Percentiles rank a stretch among this genome's conserved stretches.
These are phyloP conservation scores for Hericium coralloides DNA, from an alignment of 768 basidiomycete genomes.

Conservation along the genomic window DNA sequence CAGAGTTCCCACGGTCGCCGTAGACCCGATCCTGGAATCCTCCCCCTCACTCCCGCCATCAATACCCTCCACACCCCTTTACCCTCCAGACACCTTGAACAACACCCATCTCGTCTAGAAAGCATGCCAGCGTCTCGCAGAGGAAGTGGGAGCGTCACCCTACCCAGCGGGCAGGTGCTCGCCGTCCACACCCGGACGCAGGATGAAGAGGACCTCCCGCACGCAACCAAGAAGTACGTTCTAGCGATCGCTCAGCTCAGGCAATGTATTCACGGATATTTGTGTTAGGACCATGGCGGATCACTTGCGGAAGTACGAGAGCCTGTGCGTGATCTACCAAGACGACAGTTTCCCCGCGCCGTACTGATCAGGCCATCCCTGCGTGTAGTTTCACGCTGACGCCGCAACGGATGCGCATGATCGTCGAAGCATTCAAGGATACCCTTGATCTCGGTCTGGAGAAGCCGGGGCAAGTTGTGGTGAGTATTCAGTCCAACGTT, in stretches of 20 bases:
- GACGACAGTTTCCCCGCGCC: neutral
- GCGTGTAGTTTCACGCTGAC: constrained; percentile 70
- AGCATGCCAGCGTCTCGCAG: constrained; percentile 65
- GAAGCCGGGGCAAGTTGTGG: constrained; percentile 80
- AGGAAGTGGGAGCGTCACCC: constrained; percentile 65
- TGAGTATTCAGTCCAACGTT: constrained; percentile 32
- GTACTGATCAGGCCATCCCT: constrained; percentile 1
- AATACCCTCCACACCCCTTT: constrained; percentile 1
- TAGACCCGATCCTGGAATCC: neutral
- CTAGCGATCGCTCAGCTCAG: constrained; percentile 4
- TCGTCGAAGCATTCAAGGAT: constrained; percentile 93
- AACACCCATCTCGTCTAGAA: neutral
- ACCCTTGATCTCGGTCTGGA: constrained; percentile 80
- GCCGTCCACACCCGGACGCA: constrained; percentile 86
- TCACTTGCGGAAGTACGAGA: constrained; percentile 87
- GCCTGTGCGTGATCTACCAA: constrained; percentile 42
- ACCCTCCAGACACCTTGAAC: neutral
- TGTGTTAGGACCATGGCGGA: constrained; percentile 79
- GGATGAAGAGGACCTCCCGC: constrained; percentile 80
- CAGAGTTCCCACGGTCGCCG: neutral
- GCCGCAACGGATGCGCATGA: constrained; percentile 91
- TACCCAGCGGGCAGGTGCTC: constrained; percentile 70
- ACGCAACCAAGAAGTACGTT: constrained; percentile 83
- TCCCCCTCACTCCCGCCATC: neutral
- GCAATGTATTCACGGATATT: constrained; percentile 5